Evolutionary conservation across 2,329 filamentous ascomycete genomes (phyloP).

Genomic region (Magnaporthiopsis rhizophila): DNA sequence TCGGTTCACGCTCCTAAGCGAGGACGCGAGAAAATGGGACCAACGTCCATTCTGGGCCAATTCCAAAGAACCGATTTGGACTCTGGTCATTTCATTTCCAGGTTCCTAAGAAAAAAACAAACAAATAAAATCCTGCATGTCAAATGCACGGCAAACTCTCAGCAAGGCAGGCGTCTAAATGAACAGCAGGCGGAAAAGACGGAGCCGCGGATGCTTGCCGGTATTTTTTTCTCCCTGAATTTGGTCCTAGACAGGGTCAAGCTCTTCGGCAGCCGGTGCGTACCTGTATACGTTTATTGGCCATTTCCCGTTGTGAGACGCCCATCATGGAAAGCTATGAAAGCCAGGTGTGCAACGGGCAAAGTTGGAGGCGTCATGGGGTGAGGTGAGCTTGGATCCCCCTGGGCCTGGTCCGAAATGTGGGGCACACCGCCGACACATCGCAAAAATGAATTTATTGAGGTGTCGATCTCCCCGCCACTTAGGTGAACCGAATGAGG

Average conservation of each 20-base stretch:
- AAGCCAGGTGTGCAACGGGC: neutral
- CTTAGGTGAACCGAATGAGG: neutral
- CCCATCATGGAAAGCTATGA: too few species aligned
- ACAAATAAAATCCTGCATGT: neutral
- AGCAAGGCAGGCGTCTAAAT: neutral
- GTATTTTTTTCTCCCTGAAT: neutral
- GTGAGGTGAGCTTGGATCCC: neutral
- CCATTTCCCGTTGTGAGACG: neutral
- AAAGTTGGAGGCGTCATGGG: neutral
- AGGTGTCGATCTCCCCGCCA: neutral
- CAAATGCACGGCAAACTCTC: neutral
- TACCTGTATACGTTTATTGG: too few species aligned
- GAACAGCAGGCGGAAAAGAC: neutral
- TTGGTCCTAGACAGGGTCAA: neutral
- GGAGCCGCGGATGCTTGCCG: neutral
- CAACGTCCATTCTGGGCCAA: slow-evolving; percentile 1
- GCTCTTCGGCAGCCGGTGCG: neutral
- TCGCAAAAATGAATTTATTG: neutral
- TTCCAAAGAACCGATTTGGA: neutral
- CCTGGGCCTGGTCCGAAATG: too few species aligned
- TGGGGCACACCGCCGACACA: neutral
- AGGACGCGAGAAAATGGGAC: slow-evolving; percentile 1
- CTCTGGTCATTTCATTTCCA: neutral
- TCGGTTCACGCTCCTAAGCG: slow-evolving; percentile 3
- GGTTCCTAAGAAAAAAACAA: neutral